Conservation (phyloP, 495 filamentous ascomycete genomes). For the Aspergillus egyptiacus region DNA sequence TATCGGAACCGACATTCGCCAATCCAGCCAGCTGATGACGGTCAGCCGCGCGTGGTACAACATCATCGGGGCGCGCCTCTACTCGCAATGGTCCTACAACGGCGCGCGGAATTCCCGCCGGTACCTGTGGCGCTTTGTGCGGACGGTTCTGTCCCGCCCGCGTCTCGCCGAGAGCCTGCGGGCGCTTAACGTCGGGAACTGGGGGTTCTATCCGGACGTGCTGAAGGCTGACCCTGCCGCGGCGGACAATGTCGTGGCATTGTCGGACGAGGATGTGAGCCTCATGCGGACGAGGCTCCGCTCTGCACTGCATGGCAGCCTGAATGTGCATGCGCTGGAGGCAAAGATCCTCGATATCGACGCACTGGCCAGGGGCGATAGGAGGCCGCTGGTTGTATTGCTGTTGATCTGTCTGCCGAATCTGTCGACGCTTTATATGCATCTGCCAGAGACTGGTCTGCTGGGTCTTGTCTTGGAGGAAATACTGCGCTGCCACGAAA, state of each 20-base stretch:
- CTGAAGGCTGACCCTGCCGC: not conserved
- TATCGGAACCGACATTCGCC: no score
- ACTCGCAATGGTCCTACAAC: constrained; percentile 3
- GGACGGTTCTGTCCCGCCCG: not conserved
- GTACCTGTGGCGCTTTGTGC: not conserved
- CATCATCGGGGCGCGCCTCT: not conserved
- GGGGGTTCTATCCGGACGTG: not conserved
- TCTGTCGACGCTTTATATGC: not conserved
- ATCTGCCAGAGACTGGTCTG: constrained; percentile 1
- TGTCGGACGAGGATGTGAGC: not conserved
- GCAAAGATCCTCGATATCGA: not conserved
- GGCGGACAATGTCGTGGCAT: not conserved
- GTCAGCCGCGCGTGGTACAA: constrained; percentile 4
- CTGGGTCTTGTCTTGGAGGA: not conserved
- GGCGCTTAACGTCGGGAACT: not conserved
- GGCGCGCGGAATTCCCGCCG: not conserved
- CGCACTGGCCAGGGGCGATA: not conserved
- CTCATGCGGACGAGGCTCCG: not conserved
- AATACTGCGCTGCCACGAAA: no score
- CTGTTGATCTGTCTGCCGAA: not conserved
- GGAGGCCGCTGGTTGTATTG: not conserved
- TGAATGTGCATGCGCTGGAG: no score
- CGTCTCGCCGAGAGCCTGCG: not conserved
- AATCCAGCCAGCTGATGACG: not conserved
- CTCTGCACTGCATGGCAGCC: not conserved